Conservation (phyloP, 129 eudicot genomes). For the Tanacetum coccineum region DNA sequence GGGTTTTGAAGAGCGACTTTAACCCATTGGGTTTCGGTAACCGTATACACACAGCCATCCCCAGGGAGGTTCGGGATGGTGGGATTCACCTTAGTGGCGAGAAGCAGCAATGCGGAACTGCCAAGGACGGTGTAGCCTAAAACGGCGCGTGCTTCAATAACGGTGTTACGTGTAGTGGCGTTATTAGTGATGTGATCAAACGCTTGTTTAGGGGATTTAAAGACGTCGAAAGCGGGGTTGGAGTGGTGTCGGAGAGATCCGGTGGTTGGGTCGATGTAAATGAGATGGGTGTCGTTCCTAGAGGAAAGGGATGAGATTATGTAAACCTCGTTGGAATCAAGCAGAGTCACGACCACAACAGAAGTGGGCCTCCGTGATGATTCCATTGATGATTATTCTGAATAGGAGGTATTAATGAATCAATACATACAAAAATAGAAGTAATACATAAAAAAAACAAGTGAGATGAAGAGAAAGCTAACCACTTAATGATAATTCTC, state of each 20-base stretch:
- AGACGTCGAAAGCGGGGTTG: constrained; percentile 68
- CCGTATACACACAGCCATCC: constrained; percentile 78
- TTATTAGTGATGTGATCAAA: constrained; percentile 38
- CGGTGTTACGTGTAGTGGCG: too few relatives aligned
- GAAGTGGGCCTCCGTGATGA: constrained; percentile 49
- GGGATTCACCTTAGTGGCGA: constrained; percentile 77
- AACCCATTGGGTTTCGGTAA: constrained; percentile 85
- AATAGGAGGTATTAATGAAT: too few relatives aligned
- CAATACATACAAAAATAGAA: too few relatives aligned
- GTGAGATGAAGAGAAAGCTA: too few relatives aligned
- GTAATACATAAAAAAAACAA: too few relatives aligned
- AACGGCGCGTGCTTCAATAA: constrained; percentile 55
- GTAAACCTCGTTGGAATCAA: constrained; percentile 66
- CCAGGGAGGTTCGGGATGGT: constrained; percentile 86
- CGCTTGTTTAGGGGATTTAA: constrained; percentile 74
- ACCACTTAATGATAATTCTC: too few relatives aligned
- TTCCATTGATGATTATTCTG: too few relatives aligned
- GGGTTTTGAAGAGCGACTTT: constrained; percentile 77
- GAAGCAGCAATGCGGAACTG: constrained; percentile 60
- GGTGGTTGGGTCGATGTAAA: constrained; percentile 86
- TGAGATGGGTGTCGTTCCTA: constrained; percentile 72
- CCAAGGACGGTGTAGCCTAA: constrained; percentile 91
- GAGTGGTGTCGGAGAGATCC: constrained; percentile 64
- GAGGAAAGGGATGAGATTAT: constrained; percentile 64
- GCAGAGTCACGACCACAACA: constrained; percentile 56